Conservation (phyloP, 2,329 filamentous ascomycete species). For the Botrytis deweyae region DNA sequence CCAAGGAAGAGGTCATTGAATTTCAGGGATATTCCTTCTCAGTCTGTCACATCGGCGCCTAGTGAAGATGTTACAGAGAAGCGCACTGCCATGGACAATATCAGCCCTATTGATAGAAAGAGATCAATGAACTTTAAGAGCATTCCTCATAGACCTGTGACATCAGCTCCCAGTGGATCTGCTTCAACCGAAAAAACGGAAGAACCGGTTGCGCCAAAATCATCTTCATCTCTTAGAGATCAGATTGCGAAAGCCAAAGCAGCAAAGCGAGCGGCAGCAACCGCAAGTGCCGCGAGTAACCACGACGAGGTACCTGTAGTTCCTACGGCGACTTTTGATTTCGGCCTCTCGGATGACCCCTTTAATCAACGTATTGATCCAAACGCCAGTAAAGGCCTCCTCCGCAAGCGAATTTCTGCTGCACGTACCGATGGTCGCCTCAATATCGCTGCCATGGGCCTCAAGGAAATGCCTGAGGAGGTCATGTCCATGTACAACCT, state of each 20-base stretch:
- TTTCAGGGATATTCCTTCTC: slow-evolving; percentile 31
- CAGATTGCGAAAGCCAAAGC: slow-evolving; percentile 93
- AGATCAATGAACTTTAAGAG: slow-evolving; percentile 34
- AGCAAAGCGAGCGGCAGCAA: slow-evolving; percentile 59
- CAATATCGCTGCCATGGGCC: slow-evolving; percentile 81
- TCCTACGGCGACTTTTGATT: slow-evolving; percentile 55
- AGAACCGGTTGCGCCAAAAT: slow-evolving; percentile 56
- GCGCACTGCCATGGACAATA: slow-evolving; percentile 27
- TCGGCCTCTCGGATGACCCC: slow-evolving; percentile 62
- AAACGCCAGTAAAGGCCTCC: slow-evolving; percentile 61
- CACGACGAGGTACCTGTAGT: slow-evolving; percentile 44
- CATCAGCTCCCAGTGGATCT: slow-evolving; percentile 27
- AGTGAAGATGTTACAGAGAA: slow-evolving; percentile 40
- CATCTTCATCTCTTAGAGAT: slow-evolving; percentile 78
- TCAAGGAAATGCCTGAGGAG: slow-evolving; percentile 77
- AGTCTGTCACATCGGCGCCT: slow-evolving; percentile 32
- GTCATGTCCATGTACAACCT: slow-evolving; percentile 90
- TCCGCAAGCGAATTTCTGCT: slow-evolving; percentile 69
- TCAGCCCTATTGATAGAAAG: slow-evolving; percentile 32
- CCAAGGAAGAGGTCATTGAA: slow-evolving; percentile 33
- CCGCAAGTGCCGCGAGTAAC: slow-evolving; percentile 33
- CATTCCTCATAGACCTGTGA: slow-evolving; percentile 28
- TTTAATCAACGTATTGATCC: slow-evolving; percentile 65
- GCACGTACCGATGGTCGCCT: slow-evolving; percentile 77
- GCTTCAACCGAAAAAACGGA: slow-evolving; percentile 36